phyloP scores from a whole-genome alignment of 2,329 filamentous ascomycete genomes.

The Pseudogymnoascus sp. region DNA sequence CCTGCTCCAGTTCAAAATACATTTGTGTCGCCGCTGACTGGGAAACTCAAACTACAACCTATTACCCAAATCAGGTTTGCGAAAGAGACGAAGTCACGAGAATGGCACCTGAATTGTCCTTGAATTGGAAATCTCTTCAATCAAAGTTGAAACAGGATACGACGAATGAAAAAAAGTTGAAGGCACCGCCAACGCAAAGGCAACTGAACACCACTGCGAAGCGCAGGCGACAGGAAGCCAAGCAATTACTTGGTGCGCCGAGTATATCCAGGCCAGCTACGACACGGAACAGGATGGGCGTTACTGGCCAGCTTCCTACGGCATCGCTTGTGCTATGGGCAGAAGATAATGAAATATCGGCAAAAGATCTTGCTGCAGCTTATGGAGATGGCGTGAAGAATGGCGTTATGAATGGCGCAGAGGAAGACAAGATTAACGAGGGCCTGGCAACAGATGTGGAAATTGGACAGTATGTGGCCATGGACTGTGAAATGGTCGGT shows the following conservation, averaged over 20 bases:
- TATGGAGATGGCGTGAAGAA: conserved; percentile 49
- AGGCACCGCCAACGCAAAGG: conserved; percentile 24
- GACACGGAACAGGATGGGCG: conserved; percentile 43
- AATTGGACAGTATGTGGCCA: conserved; percentile 80
- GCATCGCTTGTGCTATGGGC: conserved; percentile 54
- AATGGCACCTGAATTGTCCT: conserved; percentile 42
- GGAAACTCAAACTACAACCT: neutral
- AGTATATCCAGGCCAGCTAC: neutral
- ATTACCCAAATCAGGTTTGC: neutral
- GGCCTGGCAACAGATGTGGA: conserved; percentile 56
- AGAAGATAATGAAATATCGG: conserved; percentile 52
- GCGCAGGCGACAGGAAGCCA: conserved; percentile 26
- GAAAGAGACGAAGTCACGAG: conserved; percentile 9
- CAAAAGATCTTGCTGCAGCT: conserved; percentile 52
- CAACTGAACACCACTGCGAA: conserved; percentile 28
- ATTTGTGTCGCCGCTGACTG: neutral
- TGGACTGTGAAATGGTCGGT: conserved; percentile 99
- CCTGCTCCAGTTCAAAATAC: neutral
- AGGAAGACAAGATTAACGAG: conserved; percentile 51
- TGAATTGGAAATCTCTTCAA: conserved; percentile 76
- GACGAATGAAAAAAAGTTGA: conserved; percentile 27
- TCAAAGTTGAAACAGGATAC: conserved; percentile 44
- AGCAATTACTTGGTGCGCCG: conserved; percentile 12
- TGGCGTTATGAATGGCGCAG: conserved; percentile 39
- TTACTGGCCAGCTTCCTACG: conserved; percentile 35